These are phyloP conservation scores for Leucosporidium yakuticum DNA, from an alignment of 768 basidiomycete genomes.

Conservation along the genomic window DNA sequence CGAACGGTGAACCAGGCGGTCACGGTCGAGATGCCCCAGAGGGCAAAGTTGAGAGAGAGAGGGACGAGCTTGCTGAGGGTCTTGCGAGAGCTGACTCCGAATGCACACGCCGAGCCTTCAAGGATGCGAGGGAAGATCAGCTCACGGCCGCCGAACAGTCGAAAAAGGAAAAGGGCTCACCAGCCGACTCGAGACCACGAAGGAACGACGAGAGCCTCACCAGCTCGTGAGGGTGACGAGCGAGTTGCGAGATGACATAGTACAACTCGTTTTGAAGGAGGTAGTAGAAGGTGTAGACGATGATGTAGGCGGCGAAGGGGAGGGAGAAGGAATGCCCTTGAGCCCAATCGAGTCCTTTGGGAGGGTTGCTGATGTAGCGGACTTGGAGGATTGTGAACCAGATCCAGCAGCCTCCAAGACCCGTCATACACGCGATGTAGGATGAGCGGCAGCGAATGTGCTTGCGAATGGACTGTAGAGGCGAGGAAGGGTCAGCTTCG, in stretches of 20 bases:
- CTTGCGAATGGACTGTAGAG: not conserved
- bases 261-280: conserved; percentile 16
- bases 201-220: conserved; percentile 30
- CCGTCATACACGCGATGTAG: not conserved
- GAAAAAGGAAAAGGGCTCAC: not conserved
- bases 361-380: not conserved
- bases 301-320: not conserved
- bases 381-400: conserved; percentile 20
- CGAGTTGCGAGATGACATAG: not conserved
- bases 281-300: conserved; percentile 18
- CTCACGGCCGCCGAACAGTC: too few species aligned
- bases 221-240: conserved; percentile 18
- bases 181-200: conserved; percentile 24
- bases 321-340: not conserved
- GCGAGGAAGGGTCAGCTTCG: not conserved
- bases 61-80: conserved; percentile 21
- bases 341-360: conserved; percentile 13
- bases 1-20: conserved; percentile 22
- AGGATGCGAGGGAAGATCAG: not conserved
- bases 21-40: conserved; percentile 15
- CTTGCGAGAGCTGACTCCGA: conserved; percentile 23
- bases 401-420: conserved; percentile 12
- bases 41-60: conserved; percentile 24
- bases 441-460: not conserved
- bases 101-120: conserved; percentile 12